Evolutionary conservation across 441 rosid species (phyloP).

Genomic region (Arabidopsis hybrid): DNA sequence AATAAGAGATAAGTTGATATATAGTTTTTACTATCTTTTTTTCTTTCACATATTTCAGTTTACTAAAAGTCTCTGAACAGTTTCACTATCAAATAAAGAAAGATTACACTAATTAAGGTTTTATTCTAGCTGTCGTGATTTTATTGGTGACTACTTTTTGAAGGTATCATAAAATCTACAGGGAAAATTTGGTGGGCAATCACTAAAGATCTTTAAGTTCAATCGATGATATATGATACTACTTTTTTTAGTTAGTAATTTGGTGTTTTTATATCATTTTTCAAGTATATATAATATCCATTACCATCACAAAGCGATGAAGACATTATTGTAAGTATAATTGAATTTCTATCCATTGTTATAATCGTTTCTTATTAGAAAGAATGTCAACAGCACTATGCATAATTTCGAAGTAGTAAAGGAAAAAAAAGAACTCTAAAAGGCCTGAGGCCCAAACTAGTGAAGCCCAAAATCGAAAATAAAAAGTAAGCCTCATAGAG

Average conservation of each 20-base stretch:
- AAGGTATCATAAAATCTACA: slow-evolving; percentile 20
- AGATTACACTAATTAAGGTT: background rate
- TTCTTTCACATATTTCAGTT: background rate
- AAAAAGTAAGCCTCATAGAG: background rate
- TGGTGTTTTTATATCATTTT: background rate
- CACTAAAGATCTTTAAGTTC: slow-evolving; percentile 3
- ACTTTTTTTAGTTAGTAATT: background rate
- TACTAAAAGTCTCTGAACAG: background rate
- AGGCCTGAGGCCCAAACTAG: background rate
- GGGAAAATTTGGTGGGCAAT: slow-evolving; percentile 1
- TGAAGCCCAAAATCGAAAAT: background rate
- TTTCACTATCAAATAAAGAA: background rate
- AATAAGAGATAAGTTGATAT: no score
- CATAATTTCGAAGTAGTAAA: no score
- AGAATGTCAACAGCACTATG: no score
- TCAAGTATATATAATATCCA: background rate
- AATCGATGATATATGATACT: background rate
- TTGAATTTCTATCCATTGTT: background rate
- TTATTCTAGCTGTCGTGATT: background rate
- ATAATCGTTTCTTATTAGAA: no score
- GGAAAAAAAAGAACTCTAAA: background rate
- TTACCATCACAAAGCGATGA: background rate
- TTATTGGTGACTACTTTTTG: slow-evolving; percentile 16
- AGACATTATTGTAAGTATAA: background rate
- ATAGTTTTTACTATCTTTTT: no score